Percentiles rank a stretch among this genome's conserved stretches.
These are phyloP conservation scores for Oxyria digyna DNA, from an alignment of 148 eudicot genomes.

Conservation along the genomic window DNA sequence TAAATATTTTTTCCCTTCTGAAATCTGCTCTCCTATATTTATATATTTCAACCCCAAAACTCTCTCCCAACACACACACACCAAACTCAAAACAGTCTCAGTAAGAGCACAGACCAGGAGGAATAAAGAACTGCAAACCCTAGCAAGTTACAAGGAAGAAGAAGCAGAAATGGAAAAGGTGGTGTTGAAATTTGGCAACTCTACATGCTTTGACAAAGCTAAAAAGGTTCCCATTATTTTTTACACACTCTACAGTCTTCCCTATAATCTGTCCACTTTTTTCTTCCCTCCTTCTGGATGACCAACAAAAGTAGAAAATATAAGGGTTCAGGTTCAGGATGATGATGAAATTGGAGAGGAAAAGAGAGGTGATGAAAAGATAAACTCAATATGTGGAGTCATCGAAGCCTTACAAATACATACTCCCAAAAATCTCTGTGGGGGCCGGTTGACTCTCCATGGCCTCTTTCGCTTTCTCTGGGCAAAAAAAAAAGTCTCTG, in stretches of 20 bases:
- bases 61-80: neutral
- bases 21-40: neutral
- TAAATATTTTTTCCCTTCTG: slow-evolving; percentile 10
- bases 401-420: slow-evolving; percentile 61
- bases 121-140: slow-evolving; percentile 1
- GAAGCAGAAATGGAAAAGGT: slow-evolving; percentile 2
- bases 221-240: slow-evolving; percentile 6
- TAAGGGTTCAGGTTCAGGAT: neutral
- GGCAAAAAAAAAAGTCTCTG: neutral
- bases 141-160: neutral
- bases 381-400: slow-evolving; percentile 53
- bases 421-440: slow-evolving; percentile 13
- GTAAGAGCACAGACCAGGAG: neutral
- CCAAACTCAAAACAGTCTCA: neutral
- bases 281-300: neutral
- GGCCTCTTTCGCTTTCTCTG: neutral
- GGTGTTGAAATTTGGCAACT: neutral
- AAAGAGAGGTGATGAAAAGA: slow-evolving; percentile 2
- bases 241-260: neutral
- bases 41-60: neutral
- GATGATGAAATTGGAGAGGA: neutral
- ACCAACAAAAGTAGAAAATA: slow-evolving; percentile 7
- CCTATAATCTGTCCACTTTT: neutral
- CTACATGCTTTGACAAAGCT: slow-evolving; percentile 13
- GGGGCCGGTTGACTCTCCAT: slow-evolving; percentile 13